Evolutionary conservation across 495 filamentous ascomycete genomes (phyloP).

Genomic region (Aspergillus asperescens): DNA sequence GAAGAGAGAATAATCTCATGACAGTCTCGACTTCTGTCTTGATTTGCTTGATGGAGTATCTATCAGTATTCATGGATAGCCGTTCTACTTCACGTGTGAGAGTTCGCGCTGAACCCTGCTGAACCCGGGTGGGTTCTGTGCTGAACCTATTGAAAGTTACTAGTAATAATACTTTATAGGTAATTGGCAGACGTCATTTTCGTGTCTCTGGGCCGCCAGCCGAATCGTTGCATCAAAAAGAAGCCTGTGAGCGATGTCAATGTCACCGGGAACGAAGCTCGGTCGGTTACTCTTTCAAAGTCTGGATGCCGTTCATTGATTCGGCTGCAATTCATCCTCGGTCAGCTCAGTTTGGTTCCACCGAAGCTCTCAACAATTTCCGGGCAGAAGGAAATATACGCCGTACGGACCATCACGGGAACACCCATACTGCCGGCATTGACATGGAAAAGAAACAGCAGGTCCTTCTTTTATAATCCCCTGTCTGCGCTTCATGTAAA

Average conservation of each 20-base stretch:
- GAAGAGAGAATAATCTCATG: not conserved
- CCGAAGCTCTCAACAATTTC: conserved; percentile 20
- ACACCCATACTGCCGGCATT: conserved; percentile 20
- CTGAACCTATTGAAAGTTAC: too few species aligned
- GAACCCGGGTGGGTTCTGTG: too few species aligned
- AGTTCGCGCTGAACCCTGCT: too few species aligned
- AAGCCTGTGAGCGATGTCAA: not conserved
- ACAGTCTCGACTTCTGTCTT: not conserved
- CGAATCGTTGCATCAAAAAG: not conserved
- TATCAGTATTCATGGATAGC: not conserved
- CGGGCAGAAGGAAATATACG: conserved; percentile 47
- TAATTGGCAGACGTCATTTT: not conserved
- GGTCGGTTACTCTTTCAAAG: not conserved
- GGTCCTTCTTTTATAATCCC: conserved; percentile 4
- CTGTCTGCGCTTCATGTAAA: conserved; percentile 1
- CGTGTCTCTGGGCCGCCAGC: not conserved
- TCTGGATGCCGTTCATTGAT: not conserved
- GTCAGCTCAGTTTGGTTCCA: conserved; percentile 20
- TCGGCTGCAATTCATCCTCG: conserved; percentile 15
- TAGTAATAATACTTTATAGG: not conserved
- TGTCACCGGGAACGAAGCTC: not conserved
- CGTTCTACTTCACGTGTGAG: too few species aligned
- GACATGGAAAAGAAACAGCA: conserved; percentile 10
- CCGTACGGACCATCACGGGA: conserved; percentile 46
- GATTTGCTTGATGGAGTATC: not conserved